phyloP scores from a whole-genome alignment of 441 rosid genomes.

The Gossypium laxum region DNA sequence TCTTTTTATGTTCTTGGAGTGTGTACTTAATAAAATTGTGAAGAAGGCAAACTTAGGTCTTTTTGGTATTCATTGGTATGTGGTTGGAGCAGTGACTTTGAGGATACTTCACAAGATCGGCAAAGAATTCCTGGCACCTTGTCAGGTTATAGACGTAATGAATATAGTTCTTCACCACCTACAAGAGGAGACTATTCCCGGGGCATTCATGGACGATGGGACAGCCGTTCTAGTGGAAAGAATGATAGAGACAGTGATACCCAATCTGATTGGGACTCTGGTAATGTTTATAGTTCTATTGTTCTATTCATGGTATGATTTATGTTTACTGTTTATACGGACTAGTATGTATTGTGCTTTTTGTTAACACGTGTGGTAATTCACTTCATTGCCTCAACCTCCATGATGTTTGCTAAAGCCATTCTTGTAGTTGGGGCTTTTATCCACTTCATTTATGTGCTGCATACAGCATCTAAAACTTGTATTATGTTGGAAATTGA shows the following conservation, averaged over 20 bases:
- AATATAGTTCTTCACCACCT: slow-evolving; percentile 85
- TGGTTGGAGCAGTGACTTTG: slow-evolving; percentile 46
- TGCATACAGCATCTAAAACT: neutral
- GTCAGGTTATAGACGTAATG: slow-evolving; percentile 51
- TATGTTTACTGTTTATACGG: neutral
- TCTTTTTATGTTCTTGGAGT: neutral
- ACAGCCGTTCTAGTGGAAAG: slow-evolving; percentile 65
- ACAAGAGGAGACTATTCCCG: slow-evolving; percentile 66
- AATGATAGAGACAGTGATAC: slow-evolving; percentile 68
- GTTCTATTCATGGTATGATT: neutral
- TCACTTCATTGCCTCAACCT: neutral
- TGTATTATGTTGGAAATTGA: neutral
- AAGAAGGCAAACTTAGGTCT: neutral
- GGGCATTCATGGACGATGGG: slow-evolving; percentile 77
- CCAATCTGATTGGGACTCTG: slow-evolving; percentile 69
- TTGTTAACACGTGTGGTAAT: neutral
- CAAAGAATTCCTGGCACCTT: slow-evolving; percentile 52
- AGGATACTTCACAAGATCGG: slow-evolving; percentile 56
- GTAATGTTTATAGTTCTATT: slow-evolving; percentile 27
- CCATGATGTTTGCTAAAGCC: neutral
- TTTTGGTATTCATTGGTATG: slow-evolving; percentile 6
- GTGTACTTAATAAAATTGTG: neutral
- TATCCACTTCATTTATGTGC: neutral
- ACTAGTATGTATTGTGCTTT: neutral
- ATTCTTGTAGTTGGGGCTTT: neutral